Evolutionary conservation across 495 filamentous ascomycete genomes (phyloP).

Genomic region (Penicillium diatomitis): DNA sequence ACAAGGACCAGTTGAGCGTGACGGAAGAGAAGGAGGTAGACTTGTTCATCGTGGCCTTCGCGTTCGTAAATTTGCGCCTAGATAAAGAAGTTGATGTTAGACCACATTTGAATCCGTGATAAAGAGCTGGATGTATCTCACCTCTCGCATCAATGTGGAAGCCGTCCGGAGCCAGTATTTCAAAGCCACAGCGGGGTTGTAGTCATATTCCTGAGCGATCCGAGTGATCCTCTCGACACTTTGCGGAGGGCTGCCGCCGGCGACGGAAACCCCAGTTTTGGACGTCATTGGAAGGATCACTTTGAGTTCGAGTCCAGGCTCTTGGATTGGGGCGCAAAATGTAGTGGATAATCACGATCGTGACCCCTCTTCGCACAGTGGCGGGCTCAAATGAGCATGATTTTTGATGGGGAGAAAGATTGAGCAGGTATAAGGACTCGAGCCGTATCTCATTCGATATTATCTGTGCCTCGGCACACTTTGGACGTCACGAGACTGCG

Average conservation of each 20-base stretch:
- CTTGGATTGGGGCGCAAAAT: not conserved
- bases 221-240: slow-evolving; percentile 63
- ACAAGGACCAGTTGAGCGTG: slow-evolving; percentile 64
- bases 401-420: not conserved
- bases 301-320: not conserved
- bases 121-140: slow-evolving; percentile 22
- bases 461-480: no score
- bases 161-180: slow-evolving; percentile 78
- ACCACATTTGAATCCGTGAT: not conserved
- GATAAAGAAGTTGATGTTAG: slow-evolving; percentile 1
- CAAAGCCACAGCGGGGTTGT: slow-evolving; percentile 61
- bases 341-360: slow-evolving; percentile 1
- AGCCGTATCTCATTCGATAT: no score
- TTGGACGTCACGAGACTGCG: no score
- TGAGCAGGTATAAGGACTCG: no score
- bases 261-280: slow-evolving; percentile 8
- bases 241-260: slow-evolving; percentile 41
- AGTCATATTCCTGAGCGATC: slow-evolving; percentile 68
- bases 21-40: slow-evolving; percentile 78
- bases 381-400: slow-evolving; percentile 11
- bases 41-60: slow-evolving; percentile 77
- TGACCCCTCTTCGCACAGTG: slow-evolving; percentile 9
- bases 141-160: slow-evolving; percentile 69
- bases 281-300: slow-evolving; percentile 19
- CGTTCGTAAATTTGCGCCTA: slow-evolving; percentile 71